phyloP scores from a whole-genome alignment of 176 grass and related monocot species.

The Poa annua region DNA sequence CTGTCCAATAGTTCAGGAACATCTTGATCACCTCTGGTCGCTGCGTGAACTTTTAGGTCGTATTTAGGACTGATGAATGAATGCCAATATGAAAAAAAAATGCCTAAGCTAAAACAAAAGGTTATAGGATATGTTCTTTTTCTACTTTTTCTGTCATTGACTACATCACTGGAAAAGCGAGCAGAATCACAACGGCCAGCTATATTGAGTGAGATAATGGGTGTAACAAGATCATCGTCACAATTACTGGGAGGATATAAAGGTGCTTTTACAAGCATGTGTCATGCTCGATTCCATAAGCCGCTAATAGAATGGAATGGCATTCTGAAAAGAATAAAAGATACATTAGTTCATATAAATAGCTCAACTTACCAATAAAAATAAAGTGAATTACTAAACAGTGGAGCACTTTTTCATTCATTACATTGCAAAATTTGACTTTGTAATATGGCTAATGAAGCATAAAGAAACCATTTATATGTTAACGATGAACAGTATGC shows the following conservation, averaged over 20 bases:
- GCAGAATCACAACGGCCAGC: slow-evolving; percentile 54
- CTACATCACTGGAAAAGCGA: slow-evolving; percentile 51
- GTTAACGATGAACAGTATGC: neutral
- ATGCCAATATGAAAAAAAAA: slow-evolving; percentile 48
- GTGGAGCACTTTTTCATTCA: slow-evolving; percentile 34
- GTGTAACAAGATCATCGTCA: slow-evolving; percentile 30
- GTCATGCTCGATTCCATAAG: slow-evolving; percentile 57
- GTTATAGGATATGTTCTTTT: slow-evolving; percentile 22
- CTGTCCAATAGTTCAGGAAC: slow-evolving; percentile 42
- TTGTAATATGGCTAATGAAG: slow-evolving; percentile 14
- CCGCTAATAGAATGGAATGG: slow-evolving; percentile 42
- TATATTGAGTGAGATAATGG: slow-evolving; percentile 41
- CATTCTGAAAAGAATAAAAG: slow-evolving; percentile 47
- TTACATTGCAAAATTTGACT: slow-evolving; percentile 11
- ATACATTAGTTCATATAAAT: slow-evolving; percentile 44
- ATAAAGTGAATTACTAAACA: slow-evolving; percentile 21
- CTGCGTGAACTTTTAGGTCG: slow-evolving; percentile 34
- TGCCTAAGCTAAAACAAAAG: slow-evolving; percentile 40
- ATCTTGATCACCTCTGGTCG: neutral
- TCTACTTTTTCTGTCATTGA: slow-evolving; percentile 40
- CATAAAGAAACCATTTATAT: neutral
- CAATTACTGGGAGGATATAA: slow-evolving; percentile 39
- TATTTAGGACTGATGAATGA: slow-evolving; percentile 52
- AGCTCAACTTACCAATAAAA: slow-evolving; percentile 2
- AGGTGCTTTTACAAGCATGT: slow-evolving; percentile 37